Evolutionary conservation across 225 moss, liverwort and hornwort genomes (phyloP), one percentile per base, ranked within the genome.

Genomic region (Straminergon stramineum): DNA sequence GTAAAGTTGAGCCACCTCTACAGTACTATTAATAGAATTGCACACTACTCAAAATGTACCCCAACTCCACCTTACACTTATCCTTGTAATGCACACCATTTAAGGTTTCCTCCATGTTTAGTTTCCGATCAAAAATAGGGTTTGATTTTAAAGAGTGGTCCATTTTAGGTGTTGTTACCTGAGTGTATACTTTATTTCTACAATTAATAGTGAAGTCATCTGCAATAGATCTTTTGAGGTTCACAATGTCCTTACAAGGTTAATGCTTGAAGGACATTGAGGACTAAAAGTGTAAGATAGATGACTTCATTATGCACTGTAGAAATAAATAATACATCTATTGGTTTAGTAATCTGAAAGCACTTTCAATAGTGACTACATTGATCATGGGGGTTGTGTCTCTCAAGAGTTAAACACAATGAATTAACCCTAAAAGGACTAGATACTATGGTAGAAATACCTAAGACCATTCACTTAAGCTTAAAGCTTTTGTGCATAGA

Each of bases 231-330:
- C 5, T 5, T 22, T 9, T 58, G 48, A 58, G 11, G 7, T 22
- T 4, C 1, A 3, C n/a, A 68, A 68, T 0, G 1, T n/a, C 4
- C 2, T 68, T n/a, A 4, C 0, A n/a, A 1, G n/a, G 13, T 39
- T n/a, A 68, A 21, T 0, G 2, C 8, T 23, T 8, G 4, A n/a
- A 70, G 5, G 4, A 39, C 1, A 5, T 5, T 14, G 2, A 70
- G 2, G 70, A 14, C 4, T 39, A 24, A 14, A 15, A 8, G 14
- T 39, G 8, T 22, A 0, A 8, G 1, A 19, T 69, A 7, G 48
- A 48, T 66, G 34, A 34, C 5, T 23, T 39, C 13, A n/a, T n/a
- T 23, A 4, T 32, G 17, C 0, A 34, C 4, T 34, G 9, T 69
- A 39, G 8, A 70, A 39, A 39, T 15, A 70, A 70, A 24, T 0